A percentile compares a stretch with the other conserved stretches of the same genome.
phyloP scores from a whole-genome alignment of 495 filamentous ascomycete species.

The Xylaria scruposa region DNA sequence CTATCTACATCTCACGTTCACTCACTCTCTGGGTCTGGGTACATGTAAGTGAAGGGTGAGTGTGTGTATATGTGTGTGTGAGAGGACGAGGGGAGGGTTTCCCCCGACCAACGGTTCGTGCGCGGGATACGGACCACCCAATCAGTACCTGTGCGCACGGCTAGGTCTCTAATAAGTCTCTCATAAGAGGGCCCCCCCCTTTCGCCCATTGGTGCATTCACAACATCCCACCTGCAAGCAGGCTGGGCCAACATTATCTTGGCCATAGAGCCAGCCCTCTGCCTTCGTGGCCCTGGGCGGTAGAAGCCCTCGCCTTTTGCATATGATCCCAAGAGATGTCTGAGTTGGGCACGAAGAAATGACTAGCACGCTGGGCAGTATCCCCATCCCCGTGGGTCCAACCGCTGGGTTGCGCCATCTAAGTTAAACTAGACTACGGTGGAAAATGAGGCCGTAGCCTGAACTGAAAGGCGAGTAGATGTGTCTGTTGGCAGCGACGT shows the following conservation, averaged over 20 bases:
- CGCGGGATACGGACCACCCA: constrained; percentile 10
- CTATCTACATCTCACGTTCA: not conserved
- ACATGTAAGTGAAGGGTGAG: not conserved
- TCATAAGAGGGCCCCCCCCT: constrained; percentile 1
- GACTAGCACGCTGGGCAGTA: not conserved
- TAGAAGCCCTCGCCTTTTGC: constrained; percentile 3
- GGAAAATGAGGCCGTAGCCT: not conserved
- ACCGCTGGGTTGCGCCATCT: not conserved
- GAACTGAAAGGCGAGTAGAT: not conserved
- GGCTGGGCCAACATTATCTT: constrained; percentile 23
- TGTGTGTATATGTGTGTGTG: no score
- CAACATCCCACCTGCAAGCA: constrained; percentile 20
- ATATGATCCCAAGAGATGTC: not conserved
- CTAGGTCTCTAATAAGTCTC: constrained; percentile 9
- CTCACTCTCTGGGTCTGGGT: not conserved
- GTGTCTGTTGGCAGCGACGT: constrained; percentile 15
- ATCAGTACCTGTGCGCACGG: constrained; percentile 16
- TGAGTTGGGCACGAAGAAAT: not conserved
- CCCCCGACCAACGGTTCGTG: constrained; percentile 11
- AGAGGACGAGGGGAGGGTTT: no score
- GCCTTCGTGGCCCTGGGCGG: constrained; percentile 1
- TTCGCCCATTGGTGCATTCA: constrained; percentile 7
- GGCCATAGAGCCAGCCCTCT: constrained; percentile 9
- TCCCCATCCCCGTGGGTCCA: not conserved
- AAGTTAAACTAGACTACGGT: constrained; percentile 8